Conservation (phyloP, 805 yeast genomes). For the Isabelozyma rhagii region DNA sequence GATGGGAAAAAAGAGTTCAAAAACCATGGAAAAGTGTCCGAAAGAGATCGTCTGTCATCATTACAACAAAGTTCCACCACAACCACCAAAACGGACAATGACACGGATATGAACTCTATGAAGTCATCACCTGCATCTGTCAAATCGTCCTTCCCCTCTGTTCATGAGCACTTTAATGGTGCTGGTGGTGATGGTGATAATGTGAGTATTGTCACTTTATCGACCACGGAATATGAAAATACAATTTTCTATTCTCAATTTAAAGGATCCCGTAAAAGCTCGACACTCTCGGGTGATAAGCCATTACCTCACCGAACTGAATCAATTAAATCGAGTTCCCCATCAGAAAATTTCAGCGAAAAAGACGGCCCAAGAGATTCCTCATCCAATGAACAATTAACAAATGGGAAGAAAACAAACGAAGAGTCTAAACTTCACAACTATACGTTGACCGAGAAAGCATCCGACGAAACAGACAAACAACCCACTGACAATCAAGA, state of each 20-base stretch:
- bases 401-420: background rate
- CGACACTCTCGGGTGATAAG: conserved; percentile 7
- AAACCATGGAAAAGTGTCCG: background rate
- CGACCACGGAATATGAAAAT: conserved; percentile 38
- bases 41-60: background rate
- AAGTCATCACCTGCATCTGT: background rate
- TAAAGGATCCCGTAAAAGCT: conserved; percentile 2
- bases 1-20: background rate
- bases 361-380: background rate
- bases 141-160: background rate
- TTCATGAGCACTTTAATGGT: background rate
- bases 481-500: background rate
- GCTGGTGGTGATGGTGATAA: conserved; percentile 13
- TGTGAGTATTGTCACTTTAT: conserved; percentile 28
- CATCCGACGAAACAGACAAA: background rate
- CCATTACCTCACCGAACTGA: conserved; percentile 16
- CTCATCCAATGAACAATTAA: background rate
- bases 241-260: conserved; percentile 37
- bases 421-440: background rate
- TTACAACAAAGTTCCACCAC: background rate
- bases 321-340: background rate
- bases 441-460: background rate
- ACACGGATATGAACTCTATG: background rate
- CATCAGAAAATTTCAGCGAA: background rate
- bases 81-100: background rate